These are phyloP conservation scores for Hysterangium stoloniferum DNA, from an alignment of 768 basidiomycete species.

Conservation along the genomic window DNA sequence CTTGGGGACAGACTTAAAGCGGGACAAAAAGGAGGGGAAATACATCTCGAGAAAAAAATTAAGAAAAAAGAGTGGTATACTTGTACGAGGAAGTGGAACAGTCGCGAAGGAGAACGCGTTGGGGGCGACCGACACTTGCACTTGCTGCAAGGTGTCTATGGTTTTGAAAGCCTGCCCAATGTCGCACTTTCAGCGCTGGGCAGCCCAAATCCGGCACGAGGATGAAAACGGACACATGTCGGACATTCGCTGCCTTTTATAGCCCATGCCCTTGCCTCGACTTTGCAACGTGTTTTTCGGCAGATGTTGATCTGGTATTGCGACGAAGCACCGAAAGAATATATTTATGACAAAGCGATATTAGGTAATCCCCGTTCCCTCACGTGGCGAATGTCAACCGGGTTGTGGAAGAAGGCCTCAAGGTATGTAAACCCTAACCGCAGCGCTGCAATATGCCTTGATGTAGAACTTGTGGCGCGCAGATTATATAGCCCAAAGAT, in stretches of 20 bases:
- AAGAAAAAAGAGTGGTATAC: too few species aligned
- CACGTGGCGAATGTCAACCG: neutral
- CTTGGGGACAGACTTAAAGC: too few species aligned
- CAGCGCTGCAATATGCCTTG: neutral
- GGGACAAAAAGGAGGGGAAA: too few species aligned
- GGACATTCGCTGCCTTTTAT: neutral
- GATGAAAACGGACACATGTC: neutral
- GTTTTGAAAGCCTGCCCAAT: constrained; percentile 4
- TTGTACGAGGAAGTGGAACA: too few species aligned
- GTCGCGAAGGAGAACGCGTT: too few species aligned
- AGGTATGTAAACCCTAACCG: neutral
- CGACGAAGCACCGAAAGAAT: neutral
- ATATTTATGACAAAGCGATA: neutral
- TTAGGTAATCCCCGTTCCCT: neutral
- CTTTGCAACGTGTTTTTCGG: neutral
- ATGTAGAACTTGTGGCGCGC: too few species aligned
- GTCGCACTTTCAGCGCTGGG: neutral
- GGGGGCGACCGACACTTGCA: too few species aligned
- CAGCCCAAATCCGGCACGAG: neutral
- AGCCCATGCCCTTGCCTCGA: neutral
- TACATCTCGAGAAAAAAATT: too few species aligned
- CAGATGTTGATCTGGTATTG: neutral
- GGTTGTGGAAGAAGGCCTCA: neutral
- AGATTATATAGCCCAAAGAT: too few species aligned
- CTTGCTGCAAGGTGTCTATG: constrained; percentile 1